These are phyloP conservation scores for Alectoria sarmentosa DNA, from an alignment of 495 filamentous ascomycete species.

Conservation along the genomic window DNA sequence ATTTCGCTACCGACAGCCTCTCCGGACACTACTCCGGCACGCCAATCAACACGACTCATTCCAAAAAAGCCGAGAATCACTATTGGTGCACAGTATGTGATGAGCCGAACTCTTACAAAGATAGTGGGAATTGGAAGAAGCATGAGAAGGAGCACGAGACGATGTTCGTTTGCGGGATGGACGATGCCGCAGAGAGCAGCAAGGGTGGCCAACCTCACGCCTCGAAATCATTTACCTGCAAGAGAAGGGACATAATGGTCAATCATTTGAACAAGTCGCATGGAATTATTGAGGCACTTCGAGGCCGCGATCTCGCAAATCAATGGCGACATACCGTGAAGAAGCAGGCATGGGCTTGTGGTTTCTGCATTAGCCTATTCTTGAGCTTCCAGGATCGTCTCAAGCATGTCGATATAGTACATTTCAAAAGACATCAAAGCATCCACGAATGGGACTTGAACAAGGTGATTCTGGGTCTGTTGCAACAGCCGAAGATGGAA, in stretches of 20 bases:
- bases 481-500: conserved; percentile 2
- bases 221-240: not conserved
- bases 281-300: not conserved
- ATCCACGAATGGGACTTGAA: conserved; percentile 8
- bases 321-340: not conserved
- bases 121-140: conserved; percentile 11
- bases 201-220: not conserved
- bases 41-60: not conserved
- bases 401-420: not conserved
- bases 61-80: not conserved
- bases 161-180: not conserved
- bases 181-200: not conserved
- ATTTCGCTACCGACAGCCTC: not conserved
- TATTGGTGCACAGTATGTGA: conserved; percentile 13
- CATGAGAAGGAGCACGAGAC: conserved; percentile 15
- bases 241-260: conserved; percentile 11
- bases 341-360: conserved; percentile 8
- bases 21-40: not conserved
- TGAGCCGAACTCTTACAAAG: conserved; percentile 1
- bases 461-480: conserved; percentile 1
- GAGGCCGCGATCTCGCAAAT: not conserved
- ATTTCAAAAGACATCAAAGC: not conserved
- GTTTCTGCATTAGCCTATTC: conserved; percentile 6
- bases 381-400: not conserved
- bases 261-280: conserved; percentile 11